phyloP scores from a whole-genome alignment of 768 basidiomycete genomes.

The Trametes gibbosa region DNA sequence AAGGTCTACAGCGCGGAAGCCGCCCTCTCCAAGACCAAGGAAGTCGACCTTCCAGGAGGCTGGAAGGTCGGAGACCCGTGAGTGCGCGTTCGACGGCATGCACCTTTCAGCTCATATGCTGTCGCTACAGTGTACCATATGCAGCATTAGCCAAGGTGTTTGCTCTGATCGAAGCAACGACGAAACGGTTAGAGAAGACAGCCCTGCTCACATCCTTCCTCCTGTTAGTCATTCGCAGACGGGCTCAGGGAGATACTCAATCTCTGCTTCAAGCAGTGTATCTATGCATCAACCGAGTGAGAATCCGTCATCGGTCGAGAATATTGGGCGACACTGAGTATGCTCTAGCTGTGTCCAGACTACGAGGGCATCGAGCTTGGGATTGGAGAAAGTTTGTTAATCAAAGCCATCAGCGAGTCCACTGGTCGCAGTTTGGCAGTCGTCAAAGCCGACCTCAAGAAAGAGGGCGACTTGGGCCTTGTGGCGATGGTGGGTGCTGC shows the following conservation, averaged over 20 bases:
- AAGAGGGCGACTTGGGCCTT: conserved; percentile 91
- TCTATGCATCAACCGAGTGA: conserved; percentile 92
- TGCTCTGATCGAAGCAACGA: conserved; percentile 87
- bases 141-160: conserved; percentile 89
- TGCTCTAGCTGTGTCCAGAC: conserved; percentile 80
- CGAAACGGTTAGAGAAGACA: conserved; percentile 92
- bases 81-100: conserved; percentile 30
- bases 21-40: conserved; percentile 53
- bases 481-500: conserved; percentile 79
- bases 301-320: conserved; percentile 24
- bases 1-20: conserved; percentile 56
- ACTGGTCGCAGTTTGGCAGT: conserved; percentile 83
- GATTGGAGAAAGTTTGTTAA: conserved; percentile 89
- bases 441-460: conserved; percentile 91
- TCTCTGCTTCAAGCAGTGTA: conserved; percentile 89
- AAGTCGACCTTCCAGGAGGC: conserved; percentile 76
- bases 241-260: conserved; percentile 67
- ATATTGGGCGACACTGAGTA: no score
- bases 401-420: conserved; percentile 94
- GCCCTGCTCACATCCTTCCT: conserved; percentile 86
- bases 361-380: conserved; percentile 95
- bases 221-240: conserved; percentile 83
- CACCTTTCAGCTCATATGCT: not conserved
- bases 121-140: conserved; percentile 75
- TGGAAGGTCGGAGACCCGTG: conserved; percentile 87